A percentile compares a stretch with the other conserved stretches of the same genome.
These are phyloP conservation scores for Trichoderma aggressivum DNA, from an alignment of 2,329 filamentous ascomycete species.

Conservation along the genomic window DNA sequence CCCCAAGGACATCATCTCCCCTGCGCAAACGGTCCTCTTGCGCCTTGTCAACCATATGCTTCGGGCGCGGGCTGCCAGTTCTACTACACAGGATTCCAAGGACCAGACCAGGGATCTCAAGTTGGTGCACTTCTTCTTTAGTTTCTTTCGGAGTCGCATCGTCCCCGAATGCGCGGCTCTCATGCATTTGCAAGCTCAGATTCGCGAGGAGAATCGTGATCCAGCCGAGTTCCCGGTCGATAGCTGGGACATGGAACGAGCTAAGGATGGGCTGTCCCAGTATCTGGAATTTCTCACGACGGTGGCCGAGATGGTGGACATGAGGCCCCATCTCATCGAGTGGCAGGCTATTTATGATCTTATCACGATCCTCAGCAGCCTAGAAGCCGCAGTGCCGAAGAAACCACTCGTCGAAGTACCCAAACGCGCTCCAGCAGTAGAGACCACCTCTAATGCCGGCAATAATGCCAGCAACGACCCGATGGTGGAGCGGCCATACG, in stretches of 20 bases:
- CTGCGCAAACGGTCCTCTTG: slow-evolving; percentile 88
- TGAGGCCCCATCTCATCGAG: slow-evolving; percentile 79
- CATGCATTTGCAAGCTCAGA: slow-evolving; percentile 89
- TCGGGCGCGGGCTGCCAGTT: slow-evolving; percentile 50
- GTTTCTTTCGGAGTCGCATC: slow-evolving; percentile 85
- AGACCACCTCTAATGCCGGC: slow-evolving; percentile 26
- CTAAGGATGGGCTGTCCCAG: slow-evolving; percentile 90
- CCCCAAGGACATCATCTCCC: slow-evolving; percentile 92
- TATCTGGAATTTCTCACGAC: slow-evolving; percentile 93
- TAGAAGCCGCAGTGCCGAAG: slow-evolving; percentile 85
- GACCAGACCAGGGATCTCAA: slow-evolving; percentile 56
- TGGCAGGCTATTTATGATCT: slow-evolving; percentile 92
- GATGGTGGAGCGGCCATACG: slow-evolving; percentile 63
- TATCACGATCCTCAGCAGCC: slow-evolving; percentile 77
- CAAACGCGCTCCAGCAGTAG: slow-evolving; percentile 27
- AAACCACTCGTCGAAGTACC: slow-evolving; percentile 59
- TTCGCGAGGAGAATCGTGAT: slow-evolving; percentile 70
- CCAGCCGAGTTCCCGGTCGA: slow-evolving; percentile 90
- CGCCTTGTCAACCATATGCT: slow-evolving; percentile 90
- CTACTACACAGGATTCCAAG: slow-evolving; percentile 44
- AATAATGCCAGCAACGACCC: slow-evolving; percentile 27
- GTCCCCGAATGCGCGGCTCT: slow-evolving; percentile 93
- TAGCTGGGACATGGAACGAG: slow-evolving; percentile 95
- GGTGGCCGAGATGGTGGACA: slow-evolving; percentile 78
- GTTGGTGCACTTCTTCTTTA: slow-evolving; percentile 84